Evolutionary conservation across 306 rosid genomes (phyloP).

Genomic region (Pterocarpus santalinus): DNA sequence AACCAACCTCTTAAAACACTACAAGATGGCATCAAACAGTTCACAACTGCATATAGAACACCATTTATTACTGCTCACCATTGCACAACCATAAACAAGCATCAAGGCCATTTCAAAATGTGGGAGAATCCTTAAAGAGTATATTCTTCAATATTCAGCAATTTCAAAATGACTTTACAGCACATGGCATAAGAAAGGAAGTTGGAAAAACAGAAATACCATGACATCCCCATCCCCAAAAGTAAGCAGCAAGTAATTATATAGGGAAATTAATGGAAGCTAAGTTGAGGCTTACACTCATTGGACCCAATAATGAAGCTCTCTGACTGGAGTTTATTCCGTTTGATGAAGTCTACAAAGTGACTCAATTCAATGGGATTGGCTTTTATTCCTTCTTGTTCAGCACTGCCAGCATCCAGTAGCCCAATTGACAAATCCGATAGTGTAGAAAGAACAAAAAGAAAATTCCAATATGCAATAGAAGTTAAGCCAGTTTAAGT

Average conservation of each 20-base stretch:
- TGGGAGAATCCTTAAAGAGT: not conserved
- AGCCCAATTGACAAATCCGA: conserved; percentile 43
- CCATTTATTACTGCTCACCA: too few species aligned
- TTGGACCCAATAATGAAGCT: conserved; percentile 78
- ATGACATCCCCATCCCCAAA: not conserved
- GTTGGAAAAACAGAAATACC: conserved; percentile 29
- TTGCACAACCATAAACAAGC: conserved; percentile 14
- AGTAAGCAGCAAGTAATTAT: not conserved
- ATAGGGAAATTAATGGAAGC: conserved; percentile 26
- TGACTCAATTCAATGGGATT: conserved; percentile 74
- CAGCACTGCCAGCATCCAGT: conserved; percentile 71
- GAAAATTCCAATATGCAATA: conserved; percentile 14
- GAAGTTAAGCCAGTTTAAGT: not conserved
- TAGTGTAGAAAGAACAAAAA: conserved; percentile 32
- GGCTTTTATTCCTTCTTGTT: conserved; percentile 79
- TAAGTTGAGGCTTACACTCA: conserved; percentile 67
- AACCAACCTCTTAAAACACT: too few species aligned
- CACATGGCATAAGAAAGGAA: not conserved
- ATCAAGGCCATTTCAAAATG: not conserved
- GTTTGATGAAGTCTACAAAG: conserved; percentile 70
- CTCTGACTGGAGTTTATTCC: conserved; percentile 71
- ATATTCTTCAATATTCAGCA: conserved; percentile 17
- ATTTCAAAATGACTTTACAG: not conserved
- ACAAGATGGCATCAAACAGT: too few species aligned
- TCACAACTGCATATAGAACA: too few species aligned